Evolutionary conservation across 2,329 filamentous ascomycete genomes (phyloP).

Genomic region (Colletotrichum shisoi): DNA sequence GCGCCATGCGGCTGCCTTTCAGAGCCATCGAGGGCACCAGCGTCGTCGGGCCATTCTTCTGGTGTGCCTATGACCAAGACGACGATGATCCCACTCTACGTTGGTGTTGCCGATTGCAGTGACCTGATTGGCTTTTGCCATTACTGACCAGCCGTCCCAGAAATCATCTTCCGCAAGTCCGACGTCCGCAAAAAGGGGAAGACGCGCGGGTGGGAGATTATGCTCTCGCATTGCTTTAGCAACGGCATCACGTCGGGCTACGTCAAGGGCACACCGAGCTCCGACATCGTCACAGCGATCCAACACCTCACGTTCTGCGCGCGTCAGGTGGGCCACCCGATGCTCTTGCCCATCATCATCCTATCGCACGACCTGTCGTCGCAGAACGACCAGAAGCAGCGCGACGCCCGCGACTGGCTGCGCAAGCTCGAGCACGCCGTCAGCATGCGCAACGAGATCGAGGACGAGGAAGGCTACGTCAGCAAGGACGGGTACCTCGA

Average conservation of each 20-base stretch:
- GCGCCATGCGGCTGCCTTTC: constrained; percentile 61
- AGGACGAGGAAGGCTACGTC: constrained; percentile 63
- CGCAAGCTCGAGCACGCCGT: constrained; percentile 68
- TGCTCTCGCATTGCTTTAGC: constrained; percentile 65
- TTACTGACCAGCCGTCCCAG: constrained; percentile 45
- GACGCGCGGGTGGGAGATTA: constrained; percentile 71
- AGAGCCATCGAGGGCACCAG: constrained; percentile 66
- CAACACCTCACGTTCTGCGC: constrained; percentile 60
- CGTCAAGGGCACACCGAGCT: constrained; percentile 67
- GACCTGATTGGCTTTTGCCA: no score
- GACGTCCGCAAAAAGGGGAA: constrained; percentile 70
- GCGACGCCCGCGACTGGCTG: constrained; percentile 69
- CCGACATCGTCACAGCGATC: constrained; percentile 61
- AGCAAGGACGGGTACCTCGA: constrained; percentile 60
- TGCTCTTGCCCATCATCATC: constrained; percentile 67
- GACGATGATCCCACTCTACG: constrained; percentile 65
- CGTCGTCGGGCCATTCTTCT: constrained; percentile 70
- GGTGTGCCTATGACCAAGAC: constrained; percentile 65
- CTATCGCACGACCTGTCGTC: constrained; percentile 65
- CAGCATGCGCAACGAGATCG: constrained; percentile 67
- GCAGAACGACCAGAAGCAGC: constrained; percentile 67
- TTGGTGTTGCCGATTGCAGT: constrained; percentile 47
- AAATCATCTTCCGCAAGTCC: constrained; percentile 71
- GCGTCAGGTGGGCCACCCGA: constrained; percentile 62
- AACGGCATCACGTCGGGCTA: constrained; percentile 66